These are phyloP conservation scores for Mrakia hoshinonis DNA, from an alignment of 768 basidiomycete genomes.

Conservation along the genomic window DNA sequence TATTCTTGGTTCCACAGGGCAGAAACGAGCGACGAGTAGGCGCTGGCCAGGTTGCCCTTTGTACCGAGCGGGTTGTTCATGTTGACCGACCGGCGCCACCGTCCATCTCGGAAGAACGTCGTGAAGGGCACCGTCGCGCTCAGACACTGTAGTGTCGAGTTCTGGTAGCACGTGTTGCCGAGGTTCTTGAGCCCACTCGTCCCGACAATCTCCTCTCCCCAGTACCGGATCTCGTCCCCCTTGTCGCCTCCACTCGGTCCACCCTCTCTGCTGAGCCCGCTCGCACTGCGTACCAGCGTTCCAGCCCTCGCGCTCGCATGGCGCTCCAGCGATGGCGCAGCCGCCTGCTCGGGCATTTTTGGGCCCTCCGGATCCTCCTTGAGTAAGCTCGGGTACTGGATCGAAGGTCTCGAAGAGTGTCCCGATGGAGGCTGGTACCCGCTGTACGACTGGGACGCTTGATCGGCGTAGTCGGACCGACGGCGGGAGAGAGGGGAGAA, in stretches of 20 bases:
- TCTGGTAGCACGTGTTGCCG: slow-evolving; percentile 96
- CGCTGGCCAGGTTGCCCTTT: slow-evolving; percentile 66
- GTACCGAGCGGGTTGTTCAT: slow-evolving; percentile 58
- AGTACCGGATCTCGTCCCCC: slow-evolving; percentile 75
- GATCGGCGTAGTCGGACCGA: slow-evolving; percentile 29
- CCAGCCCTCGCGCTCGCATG: slow-evolving; percentile 49
- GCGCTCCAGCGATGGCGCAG: slow-evolving; percentile 59
- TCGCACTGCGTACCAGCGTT: slow-evolving; percentile 36
- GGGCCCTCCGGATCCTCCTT: slow-evolving; percentile 43
- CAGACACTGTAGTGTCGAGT: slow-evolving; percentile 92
- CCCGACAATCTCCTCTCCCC: slow-evolving; percentile 70
- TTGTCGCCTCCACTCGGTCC: slow-evolving; percentile 38
- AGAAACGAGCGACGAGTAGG: slow-evolving; percentile 73
- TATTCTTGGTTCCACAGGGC: slow-evolving; percentile 83
- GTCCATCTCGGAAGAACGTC: slow-evolving; percentile 77
- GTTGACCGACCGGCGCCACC: slow-evolving; percentile 60
- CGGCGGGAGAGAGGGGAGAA: slow-evolving; percentile 22
- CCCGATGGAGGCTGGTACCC: slow-evolving; percentile 18
- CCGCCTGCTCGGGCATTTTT: slow-evolving; percentile 71
- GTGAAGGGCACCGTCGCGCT: slow-evolving; percentile 90
- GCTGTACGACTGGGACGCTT: slow-evolving; percentile 25
- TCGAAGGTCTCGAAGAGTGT: slow-evolving; percentile 13
- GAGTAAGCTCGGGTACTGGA: slow-evolving; percentile 40
- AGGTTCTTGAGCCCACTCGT: slow-evolving; percentile 85
- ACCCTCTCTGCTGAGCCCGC: slow-evolving; percentile 34